A percentile compares a stretch with the other conserved stretches of the same genome.
Evolutionary conservation across 176 grass and related monocot genomes (phyloP).

Genomic region (Aegilops tauschii): DNA sequence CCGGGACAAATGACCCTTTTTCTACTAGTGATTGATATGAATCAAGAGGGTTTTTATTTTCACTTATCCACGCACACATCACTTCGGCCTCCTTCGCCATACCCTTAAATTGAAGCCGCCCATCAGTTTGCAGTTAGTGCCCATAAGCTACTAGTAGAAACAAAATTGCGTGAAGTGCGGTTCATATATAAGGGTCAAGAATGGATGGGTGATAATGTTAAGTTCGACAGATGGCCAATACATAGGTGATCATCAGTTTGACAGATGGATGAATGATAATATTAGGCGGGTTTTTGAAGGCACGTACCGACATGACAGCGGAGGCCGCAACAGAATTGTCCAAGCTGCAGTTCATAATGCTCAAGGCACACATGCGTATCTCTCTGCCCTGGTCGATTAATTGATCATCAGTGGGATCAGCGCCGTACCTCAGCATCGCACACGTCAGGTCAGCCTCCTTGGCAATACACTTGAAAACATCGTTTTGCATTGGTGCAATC

Average conservation of each 20-base stretch:
- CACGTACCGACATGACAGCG: background rate
- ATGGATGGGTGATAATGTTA: background rate
- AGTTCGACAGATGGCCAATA: background rate
- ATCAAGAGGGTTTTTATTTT: background rate
- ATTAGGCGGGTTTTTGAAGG: background rate
- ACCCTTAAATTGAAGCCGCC: constrained; percentile 6
- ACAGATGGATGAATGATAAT: background rate
- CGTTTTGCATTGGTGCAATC: background rate
- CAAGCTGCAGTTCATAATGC: background rate
- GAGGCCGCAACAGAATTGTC: background rate
- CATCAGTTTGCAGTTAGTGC: background rate
- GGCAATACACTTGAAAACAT: constrained; percentile 7
- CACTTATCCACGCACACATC: background rate
- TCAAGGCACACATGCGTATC: background rate
- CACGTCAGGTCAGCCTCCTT: background rate
- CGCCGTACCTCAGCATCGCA: background rate
- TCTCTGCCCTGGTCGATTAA: background rate
- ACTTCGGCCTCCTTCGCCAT: background rate
- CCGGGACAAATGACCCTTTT: no score
- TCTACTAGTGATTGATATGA: background rate
- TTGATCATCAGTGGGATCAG: background rate
- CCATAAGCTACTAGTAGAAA: background rate
- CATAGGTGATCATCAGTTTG: background rate
- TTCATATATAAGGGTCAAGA: background rate
- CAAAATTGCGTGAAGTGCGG: background rate